Conservation (phyloP, 306 rosid genomes). For the Fagus crenata region DNA sequence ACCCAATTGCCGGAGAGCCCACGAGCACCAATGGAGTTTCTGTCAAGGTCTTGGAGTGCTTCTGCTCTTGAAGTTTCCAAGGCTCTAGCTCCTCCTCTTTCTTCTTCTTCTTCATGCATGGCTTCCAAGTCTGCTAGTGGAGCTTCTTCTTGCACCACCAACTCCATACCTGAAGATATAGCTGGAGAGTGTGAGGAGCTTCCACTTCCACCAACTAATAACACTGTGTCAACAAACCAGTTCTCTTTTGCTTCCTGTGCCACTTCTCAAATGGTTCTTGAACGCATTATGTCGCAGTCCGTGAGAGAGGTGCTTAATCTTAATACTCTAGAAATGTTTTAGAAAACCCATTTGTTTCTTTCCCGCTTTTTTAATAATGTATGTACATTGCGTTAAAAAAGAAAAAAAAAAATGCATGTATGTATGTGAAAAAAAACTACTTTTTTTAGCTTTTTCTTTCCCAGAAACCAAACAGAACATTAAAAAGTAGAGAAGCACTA, state of each 20-base stretch:
- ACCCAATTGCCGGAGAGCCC: constrained; percentile 86
- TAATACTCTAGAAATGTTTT: not conserved
- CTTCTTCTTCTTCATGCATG: constrained; percentile 30
- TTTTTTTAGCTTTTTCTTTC: not conserved
- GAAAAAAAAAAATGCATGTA: not conserved
- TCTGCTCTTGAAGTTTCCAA: constrained; percentile 87
- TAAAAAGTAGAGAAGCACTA: not conserved
- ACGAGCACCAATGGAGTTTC: constrained; percentile 93
- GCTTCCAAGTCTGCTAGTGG: constrained; percentile 49
- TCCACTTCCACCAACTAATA: constrained; percentile 25
- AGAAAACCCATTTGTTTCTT: not conserved
- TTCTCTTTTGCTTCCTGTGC: constrained; percentile 80
- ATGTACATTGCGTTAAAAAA: not conserved
- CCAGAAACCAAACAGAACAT: constrained; percentile 12
- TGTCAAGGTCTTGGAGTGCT: constrained; percentile 95
- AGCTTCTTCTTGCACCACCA: constrained; percentile 45
- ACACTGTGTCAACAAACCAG: constrained; percentile 43
- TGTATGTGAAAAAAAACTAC: not conserved
- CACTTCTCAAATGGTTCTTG: constrained; percentile 93
- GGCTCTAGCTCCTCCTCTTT: constrained; percentile 50
- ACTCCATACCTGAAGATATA: constrained; percentile 67
- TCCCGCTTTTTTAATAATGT: not conserved
- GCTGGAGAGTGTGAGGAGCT: constrained; percentile 53
- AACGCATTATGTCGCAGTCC: constrained; percentile 96
- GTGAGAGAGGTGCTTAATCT: constrained; percentile 67